These are phyloP conservation scores for Pyrenopolyporus hunteri DNA, from an alignment of 495 filamentous ascomycete genomes.

Conservation along the genomic window DNA sequence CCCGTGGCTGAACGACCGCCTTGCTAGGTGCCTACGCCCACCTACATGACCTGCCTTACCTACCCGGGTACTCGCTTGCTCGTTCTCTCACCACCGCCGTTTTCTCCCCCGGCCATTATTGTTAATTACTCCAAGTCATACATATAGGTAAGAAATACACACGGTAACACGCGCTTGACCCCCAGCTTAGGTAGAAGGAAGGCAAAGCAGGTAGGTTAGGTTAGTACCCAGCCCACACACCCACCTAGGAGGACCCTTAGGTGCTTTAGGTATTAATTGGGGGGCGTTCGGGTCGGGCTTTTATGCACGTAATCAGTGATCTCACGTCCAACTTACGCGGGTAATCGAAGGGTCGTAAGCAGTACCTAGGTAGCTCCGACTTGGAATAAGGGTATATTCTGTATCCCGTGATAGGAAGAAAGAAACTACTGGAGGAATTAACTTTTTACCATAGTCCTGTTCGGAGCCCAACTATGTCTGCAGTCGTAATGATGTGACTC, in stretches of 20 bases:
- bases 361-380: conserved; percentile 9
- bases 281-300: conserved; percentile 25
- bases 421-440: conserved; percentile 5
- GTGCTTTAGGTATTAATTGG: neutral
- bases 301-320: conserved; percentile 34
- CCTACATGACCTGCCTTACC: neutral
- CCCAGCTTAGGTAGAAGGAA: too few relatives aligned
- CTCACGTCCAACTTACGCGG: conserved; percentile 7
- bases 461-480: conserved; percentile 5
- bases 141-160: conserved; percentile 8
- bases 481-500: conserved; percentile 2
- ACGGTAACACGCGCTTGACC: too few relatives aligned
- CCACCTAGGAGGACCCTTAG: neutral
- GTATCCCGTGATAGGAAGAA: neutral
- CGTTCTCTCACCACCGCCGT: neutral
- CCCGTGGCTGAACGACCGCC: conserved; percentile 33
- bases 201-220: too few relatives aligned
- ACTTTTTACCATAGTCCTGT: conserved; percentile 23
- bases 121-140: conserved; percentile 38
- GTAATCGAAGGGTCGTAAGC: conserved; percentile 4
- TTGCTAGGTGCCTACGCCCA: too few relatives aligned
- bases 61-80: neutral
- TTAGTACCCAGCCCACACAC: neutral
- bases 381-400: neutral
- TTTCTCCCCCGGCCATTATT: conserved; percentile 24